Evolutionary conservation across 164 flowering plant species (phyloP), one percentile per base, ranked within the genome.

Genomic region (Umbellularia californica): DNA sequence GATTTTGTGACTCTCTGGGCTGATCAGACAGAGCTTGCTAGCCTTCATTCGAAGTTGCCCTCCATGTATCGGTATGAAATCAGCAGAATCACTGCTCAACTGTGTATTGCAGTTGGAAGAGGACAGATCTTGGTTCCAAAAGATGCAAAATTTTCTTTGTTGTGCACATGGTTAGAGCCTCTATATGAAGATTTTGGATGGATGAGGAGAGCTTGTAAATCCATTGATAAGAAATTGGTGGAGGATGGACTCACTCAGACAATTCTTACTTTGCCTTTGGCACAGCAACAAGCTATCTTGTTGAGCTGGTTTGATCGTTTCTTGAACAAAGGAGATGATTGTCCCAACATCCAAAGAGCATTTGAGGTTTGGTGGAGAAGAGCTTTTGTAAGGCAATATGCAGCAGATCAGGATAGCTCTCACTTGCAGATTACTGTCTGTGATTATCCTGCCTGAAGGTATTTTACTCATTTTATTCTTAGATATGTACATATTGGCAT

Each of bases 291-390:
- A 73, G 33, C 77, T 27, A 81, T 95, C 69, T 77, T 93, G 78
- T 79, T 92, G 27, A 80, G 83, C 25, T 95, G 99, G 99, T 91
- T 95, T 70, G 87, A 88, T 76, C 84, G 90, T 12, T 95, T 86
- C 78, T 87, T 95, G 47, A 87, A 77, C 63, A 90, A 87, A 77
- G 98, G 98, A 27, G 92, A 90, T 77, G 98, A 95, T 74, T 93
- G 91, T 66, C 99, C 99, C 23, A 92, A 95, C 71, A 84, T 95
- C 50, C 92, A 87, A 79, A 86, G 84, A 73, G 99, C 99, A 33
- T 93, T 95, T 76, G 96, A 92, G 80, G 82, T 92, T 27, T 95
- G 99, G 99, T 95, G 99, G 97, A 89, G 95, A 83, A 83, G 98
- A 83, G 82, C 97, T 78, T 95, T 92, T 47, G 77, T 90, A 65